Evolutionary conservation across 2,329 filamentous ascomycete genomes (phyloP).

Genomic region (Trichophyton simii): DNA sequence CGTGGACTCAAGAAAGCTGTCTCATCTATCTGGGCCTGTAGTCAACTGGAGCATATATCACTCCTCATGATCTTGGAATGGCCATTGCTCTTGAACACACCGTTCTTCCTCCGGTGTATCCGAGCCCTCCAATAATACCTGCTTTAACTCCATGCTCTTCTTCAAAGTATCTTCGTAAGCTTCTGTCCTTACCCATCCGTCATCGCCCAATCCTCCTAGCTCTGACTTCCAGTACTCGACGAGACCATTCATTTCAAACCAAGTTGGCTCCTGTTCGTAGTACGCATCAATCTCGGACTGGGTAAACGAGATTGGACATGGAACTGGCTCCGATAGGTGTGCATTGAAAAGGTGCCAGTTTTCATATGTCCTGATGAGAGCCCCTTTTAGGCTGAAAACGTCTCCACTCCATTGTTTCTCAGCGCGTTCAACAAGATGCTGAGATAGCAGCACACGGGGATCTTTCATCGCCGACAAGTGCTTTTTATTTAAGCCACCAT

Average conservation of each 20-base stretch:
- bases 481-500: conserved; percentile 6
- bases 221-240: conserved; percentile 9
- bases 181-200: conserved; percentile 12
- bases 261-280: conserved; percentile 8
- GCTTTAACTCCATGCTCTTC: conserved; percentile 8
- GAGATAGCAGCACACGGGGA: conserved; percentile 4
- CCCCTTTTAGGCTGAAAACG: conserved; percentile 7
- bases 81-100: conserved; percentile 7
- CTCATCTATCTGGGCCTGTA: too few relatives aligned
- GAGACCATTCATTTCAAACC: conserved; percentile 9
- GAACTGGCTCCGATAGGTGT: not conserved
- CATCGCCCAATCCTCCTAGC: conserved; percentile 9
- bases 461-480: conserved; percentile 9
- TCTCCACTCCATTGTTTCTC: conserved; percentile 10
- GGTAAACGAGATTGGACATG: conserved; percentile 10
- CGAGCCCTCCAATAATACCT: conserved; percentile 4
- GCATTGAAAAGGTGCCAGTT: conserved; percentile 10
- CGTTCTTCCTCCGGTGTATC: conserved; percentile 10
- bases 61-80: conserved; percentile 11
- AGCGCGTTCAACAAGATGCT: conserved; percentile 10
- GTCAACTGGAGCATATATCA: not conserved
- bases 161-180: conserved; percentile 7
- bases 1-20: too few relatives aligned
- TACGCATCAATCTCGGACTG: conserved; percentile 5
- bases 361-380: conserved; percentile 9